These are phyloP conservation scores for Pulveroboletus frians DNA, from an alignment of 768 basidiomycete species.

Conservation along the genomic window DNA sequence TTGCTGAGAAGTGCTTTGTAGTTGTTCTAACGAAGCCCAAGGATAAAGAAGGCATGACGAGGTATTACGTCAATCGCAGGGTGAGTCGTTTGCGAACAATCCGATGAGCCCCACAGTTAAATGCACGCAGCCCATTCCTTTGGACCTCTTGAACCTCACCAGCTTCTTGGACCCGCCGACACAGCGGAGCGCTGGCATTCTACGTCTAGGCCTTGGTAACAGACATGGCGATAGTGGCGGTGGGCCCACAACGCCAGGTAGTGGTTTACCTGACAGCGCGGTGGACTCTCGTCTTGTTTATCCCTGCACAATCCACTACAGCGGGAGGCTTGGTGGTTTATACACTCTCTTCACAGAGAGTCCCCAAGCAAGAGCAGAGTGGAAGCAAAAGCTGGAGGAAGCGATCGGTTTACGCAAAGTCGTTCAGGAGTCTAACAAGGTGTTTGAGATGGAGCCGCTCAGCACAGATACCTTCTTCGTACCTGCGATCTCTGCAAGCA, in stretches of 20 bases:
- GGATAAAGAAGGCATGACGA: conserved; percentile 67
- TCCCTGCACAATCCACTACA: conserved; percentile 87
- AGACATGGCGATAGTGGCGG: conserved; percentile 27
- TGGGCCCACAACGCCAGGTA: conserved; percentile 25
- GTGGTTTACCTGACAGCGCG: conserved; percentile 34
- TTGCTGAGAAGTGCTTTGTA: conserved; percentile 29
- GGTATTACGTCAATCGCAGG: conserved; percentile 75
- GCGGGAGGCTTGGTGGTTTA: conserved; percentile 79
- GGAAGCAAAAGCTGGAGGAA: conserved; percentile 87
- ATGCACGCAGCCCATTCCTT: conserved; percentile 71
- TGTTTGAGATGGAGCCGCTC: conserved; percentile 88
- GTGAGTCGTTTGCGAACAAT: conserved; percentile 38
- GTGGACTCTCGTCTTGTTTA: conserved; percentile 73
- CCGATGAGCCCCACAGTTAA: neutral
- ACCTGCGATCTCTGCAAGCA: conserved; percentile 52
- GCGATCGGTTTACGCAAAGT: conserved; percentile 79
- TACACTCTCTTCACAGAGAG: conserved; percentile 88
- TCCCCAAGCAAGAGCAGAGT: conserved; percentile 67
- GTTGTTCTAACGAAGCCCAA: conserved; percentile 88
- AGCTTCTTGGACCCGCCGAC: conserved; percentile 78
- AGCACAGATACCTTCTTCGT: conserved; percentile 86
- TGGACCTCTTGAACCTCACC: conserved; percentile 83
- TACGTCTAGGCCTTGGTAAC: conserved; percentile 52
- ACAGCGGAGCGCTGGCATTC: conserved; percentile 66
- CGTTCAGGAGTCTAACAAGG: conserved; percentile 91